phyloP scores from a whole-genome alignment of 1,284 basidiomycete genomes.

The Malassezia arunalokei region DNA sequence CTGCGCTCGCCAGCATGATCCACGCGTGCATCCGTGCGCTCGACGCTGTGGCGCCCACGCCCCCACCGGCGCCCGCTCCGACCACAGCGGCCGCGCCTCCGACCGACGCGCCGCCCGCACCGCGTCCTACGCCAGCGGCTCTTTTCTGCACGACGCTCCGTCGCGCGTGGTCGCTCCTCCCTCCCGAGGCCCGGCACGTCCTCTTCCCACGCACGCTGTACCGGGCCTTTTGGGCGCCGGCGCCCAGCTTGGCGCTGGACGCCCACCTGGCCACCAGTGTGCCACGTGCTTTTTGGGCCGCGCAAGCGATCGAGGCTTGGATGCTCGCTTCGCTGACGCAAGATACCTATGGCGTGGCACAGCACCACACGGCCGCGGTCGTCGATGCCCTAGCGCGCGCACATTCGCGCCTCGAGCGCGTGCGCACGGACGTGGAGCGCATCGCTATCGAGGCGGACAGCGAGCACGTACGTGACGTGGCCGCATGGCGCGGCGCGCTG shows the following conservation, averaged over 20 bases:
- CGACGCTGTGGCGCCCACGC: constrained; percentile 1
- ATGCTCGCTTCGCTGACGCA: constrained; percentile 25
- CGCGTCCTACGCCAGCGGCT: background rate
- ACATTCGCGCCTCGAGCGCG: constrained; percentile 4
- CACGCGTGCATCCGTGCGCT: constrained; percentile 19
- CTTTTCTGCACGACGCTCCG: background rate
- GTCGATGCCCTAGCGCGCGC: constrained; percentile 5
- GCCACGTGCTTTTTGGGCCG: constrained; percentile 12
- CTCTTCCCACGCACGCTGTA: constrained; percentile 21
- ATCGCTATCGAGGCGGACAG: constrained; percentile 10
- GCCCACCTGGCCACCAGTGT: constrained; percentile 14
- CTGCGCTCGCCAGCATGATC: constrained; percentile 21
- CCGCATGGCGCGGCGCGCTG: constrained; percentile 5
- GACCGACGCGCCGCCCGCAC: background rate
- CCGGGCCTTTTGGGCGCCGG: constrained; percentile 11
- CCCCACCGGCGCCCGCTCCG: background rate
- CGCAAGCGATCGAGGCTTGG: constrained; percentile 16
- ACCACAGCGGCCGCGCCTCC: background rate
- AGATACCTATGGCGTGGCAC: constrained; percentile 28
- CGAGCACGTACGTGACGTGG: constrained; percentile 11
- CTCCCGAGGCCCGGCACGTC: constrained; percentile 27
- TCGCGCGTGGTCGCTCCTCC: constrained; percentile 12
- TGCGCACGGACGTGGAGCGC: constrained; percentile 1
- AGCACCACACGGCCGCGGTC: constrained; percentile 21
- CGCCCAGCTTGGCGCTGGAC: constrained; percentile 5